Conservation (phyloP, 1,284 basidiomycete species). For the Earliella scabrosa region DNA sequence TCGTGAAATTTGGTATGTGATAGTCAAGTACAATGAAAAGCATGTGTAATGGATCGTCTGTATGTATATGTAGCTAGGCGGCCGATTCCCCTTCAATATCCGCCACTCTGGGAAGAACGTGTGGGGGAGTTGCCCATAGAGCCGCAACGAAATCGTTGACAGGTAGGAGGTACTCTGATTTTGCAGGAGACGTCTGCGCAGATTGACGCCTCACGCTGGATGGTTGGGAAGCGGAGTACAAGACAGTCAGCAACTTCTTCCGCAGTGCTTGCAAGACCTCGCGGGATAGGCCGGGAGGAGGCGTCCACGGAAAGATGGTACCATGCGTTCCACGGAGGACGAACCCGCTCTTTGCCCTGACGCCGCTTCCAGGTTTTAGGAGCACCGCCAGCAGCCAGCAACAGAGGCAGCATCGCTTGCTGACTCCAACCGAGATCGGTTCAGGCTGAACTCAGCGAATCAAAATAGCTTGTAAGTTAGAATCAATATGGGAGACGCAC, state of each 20-base stretch:
- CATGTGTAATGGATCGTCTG: too few relatives aligned
- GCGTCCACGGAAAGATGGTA: not conserved
- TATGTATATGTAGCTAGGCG: too few relatives aligned
- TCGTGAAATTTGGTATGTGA: too few relatives aligned
- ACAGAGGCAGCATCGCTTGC: constrained; percentile 1
- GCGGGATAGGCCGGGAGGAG: not conserved
- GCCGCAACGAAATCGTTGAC: too few relatives aligned
- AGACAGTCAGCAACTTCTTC: not conserved
- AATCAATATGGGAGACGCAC: not conserved
- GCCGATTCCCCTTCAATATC: too few relatives aligned
- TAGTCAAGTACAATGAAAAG: too few relatives aligned
- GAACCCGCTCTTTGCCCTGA: not conserved
- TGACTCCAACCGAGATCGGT: not conserved
- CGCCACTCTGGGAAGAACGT: too few relatives aligned
- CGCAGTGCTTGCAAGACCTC: not conserved
- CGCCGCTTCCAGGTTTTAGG: not conserved
- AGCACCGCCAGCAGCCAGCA: not conserved
- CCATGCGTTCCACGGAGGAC: not conserved
- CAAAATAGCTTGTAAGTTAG: not conserved
- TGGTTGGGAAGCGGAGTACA: not conserved
- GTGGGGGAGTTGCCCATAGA: too few relatives aligned
- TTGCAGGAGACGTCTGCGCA: not conserved
- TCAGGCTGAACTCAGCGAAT: not conserved
- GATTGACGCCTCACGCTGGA: not conserved
- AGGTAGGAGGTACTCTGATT: too few relatives aligned